phyloP scores from a whole-genome alignment of 108 stramenopile genomes.

The Pseudonitzschia pungens region DNA sequence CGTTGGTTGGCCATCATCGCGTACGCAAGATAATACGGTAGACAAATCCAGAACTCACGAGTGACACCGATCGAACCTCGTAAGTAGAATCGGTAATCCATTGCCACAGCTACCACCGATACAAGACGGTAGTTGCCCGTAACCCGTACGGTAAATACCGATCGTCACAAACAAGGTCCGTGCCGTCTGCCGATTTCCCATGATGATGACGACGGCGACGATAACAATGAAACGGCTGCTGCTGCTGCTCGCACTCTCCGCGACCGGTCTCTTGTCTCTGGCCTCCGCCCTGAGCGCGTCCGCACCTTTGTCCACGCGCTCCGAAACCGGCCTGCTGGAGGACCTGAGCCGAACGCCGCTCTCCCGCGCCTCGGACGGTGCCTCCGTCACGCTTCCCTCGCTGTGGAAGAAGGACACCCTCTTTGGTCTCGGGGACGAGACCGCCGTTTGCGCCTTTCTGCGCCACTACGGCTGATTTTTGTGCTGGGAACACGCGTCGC shows the following conservation, averaged over 20 bases:
- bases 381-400: conserved; percentile 16
- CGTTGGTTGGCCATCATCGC: too few relatives aligned
- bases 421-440: conserved; percentile 42
- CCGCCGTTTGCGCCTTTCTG: conserved; percentile 37
- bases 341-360: conserved; percentile 23
- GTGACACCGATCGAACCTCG: too few relatives aligned
- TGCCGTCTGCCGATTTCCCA: too few relatives aligned
- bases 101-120: too few relatives aligned
- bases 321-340: neutral
- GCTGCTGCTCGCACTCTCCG: too few relatives aligned
- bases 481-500: conserved; percentile 49
- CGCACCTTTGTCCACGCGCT: neutral
- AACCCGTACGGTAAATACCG: too few relatives aligned
- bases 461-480: conserved; percentile 48
- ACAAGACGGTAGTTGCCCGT: too few relatives aligned
- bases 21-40: too few relatives aligned
- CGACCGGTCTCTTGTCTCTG: neutral
- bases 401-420: conserved; percentile 36
- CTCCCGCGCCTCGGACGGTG: conserved; percentile 35
- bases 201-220: too few relatives aligned
- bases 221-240: neutral
- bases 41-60: too few relatives aligned
- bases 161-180: too few relatives aligned
- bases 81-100: too few relatives aligned
- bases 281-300: neutral